Base-by-base conservation (phyloP, 2,329 filamentous ascomycete genomes). In the Penicillium sp. region DNA sequence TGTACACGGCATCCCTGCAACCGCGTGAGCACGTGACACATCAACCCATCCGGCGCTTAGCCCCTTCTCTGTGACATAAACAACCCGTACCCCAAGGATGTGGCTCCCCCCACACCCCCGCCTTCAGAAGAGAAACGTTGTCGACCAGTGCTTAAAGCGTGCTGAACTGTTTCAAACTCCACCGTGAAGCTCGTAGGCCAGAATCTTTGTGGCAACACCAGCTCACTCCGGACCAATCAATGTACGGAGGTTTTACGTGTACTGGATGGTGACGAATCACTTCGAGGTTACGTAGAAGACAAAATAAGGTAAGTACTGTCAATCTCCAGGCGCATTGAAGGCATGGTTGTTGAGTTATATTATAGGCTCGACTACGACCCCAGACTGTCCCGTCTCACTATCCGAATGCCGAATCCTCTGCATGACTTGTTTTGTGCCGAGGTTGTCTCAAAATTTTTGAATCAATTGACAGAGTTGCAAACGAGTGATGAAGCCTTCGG, bases 61-160 rank as follows among this genome's bases (percentile, higher is more conserved):
- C 41, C 41, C 21, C 21, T 25, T 43, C 41, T 27, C 41, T 25
- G 4, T 10, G 10, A 31, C 29, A 31, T 43, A 4, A 43, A 43
- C 41, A 4, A 43, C 41, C 23, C 13, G 23, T 43, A 43, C 23
- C 23, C 21, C 21, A 27, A 43, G 23, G 21, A 43, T 43, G 41
- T 27, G 2, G 4, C 40, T 42, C 40, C 46, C 31, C 51, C 19
- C 15, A 59, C 35, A n/a, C 56, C 52, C 6, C 47, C 51, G 17
- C 45, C 27, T 15, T 38, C 52, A 12, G 23, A 58, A 45, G 31
- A 59, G 43, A 46, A 42, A 15, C 5, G 8, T 48, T 55, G 23
- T 59, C 57, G 25, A 59, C 15, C 23, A 59, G 48, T 59, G 57
- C 52, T 52, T 48, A 56, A 59, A 5, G 9, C n/a, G 52, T 59